These are phyloP conservation scores for Camellia japonica DNA, from an alignment of 148 eudicot species.

Conservation along the genomic window DNA sequence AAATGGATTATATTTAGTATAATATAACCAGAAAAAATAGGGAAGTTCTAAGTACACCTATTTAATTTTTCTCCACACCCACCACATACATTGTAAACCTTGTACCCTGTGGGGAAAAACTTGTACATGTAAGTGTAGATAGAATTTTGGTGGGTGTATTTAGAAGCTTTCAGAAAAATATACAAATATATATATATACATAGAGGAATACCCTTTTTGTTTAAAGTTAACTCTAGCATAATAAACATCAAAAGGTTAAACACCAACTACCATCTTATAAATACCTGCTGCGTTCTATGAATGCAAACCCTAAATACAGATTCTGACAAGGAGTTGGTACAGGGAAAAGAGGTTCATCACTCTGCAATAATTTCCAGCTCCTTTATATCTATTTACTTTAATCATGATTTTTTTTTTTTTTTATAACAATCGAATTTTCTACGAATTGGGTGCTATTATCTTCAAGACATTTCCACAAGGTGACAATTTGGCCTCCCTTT, in stretches of 20 bases:
- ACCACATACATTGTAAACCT: too few species aligned
- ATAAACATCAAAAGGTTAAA: not conserved
- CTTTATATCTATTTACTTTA: not conserved
- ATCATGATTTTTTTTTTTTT: too few species aligned
- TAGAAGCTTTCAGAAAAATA: too few species aligned
- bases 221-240: not conserved
- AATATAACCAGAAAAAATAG: not conserved
- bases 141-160: too few species aligned
- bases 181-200: not conserved
- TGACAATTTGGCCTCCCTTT: not conserved
- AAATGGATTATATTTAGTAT: not conserved
- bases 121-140: too few species aligned
- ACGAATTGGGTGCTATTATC: not conserved
- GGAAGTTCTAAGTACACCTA: too few species aligned
- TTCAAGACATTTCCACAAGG: not conserved
- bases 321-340: not conserved
- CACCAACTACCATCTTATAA: not conserved
- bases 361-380: not conserved
- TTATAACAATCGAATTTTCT: not conserved
- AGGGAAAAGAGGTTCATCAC: not conserved
- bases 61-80: too few species aligned
- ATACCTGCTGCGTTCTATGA: not conserved
- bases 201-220: not conserved
- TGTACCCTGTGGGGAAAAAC: too few species aligned
- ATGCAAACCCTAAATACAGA: not conserved